Conservation (phyloP, 2,329 filamentous ascomycete species). For the Pseudocercospora crystallina region DNA sequence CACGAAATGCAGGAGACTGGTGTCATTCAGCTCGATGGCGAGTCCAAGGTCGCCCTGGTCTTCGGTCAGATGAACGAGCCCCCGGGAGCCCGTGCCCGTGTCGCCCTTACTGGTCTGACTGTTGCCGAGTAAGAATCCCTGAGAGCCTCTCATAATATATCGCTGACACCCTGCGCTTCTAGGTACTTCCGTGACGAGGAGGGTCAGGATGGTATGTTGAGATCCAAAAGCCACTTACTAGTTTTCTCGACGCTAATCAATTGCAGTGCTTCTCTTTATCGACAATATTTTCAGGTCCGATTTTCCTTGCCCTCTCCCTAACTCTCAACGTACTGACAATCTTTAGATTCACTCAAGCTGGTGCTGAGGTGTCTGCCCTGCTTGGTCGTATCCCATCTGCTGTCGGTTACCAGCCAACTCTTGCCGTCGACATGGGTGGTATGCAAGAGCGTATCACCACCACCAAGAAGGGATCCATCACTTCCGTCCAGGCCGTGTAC, state of each 20-base stretch:
- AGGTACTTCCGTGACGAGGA: conserved; percentile 65
- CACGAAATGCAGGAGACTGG: conserved; percentile 99
- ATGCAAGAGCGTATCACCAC: conserved; percentile 99
- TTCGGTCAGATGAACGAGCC: conserved; percentile 99
- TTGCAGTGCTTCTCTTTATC: conserved; percentile 87
- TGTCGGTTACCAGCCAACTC: conserved; percentile 99
- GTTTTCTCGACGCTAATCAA: no score
- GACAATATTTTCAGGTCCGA: conserved; percentile 89
- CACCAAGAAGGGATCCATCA: conserved; percentile 99
- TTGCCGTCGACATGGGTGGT: conserved; percentile 96
- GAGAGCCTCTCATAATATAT: neutral
- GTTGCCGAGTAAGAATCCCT: neutral
- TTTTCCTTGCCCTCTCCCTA: conserved; percentile 97
- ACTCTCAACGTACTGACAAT: conserved; percentile 45
- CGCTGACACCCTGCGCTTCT: neutral
- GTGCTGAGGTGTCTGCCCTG: conserved; percentile 99
- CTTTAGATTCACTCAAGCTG: conserved; percentile 99
- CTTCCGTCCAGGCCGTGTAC: conserved; percentile 99
- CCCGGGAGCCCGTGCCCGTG: conserved; percentile 98
- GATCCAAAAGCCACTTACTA: no score
- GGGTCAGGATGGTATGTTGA: conserved; percentile 67
- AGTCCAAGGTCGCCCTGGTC: conserved; percentile 98
- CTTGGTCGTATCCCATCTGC: conserved; percentile 99
- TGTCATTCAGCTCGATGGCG: conserved; percentile 98
- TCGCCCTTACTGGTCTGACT: conserved; percentile 79